Percentiles rank a stretch among this genome's conserved stretches.
These are phyloP conservation scores for Pilaira anomala DNA, from an alignment of 192 early-diverging fungal species.

Conservation along the genomic window DNA sequence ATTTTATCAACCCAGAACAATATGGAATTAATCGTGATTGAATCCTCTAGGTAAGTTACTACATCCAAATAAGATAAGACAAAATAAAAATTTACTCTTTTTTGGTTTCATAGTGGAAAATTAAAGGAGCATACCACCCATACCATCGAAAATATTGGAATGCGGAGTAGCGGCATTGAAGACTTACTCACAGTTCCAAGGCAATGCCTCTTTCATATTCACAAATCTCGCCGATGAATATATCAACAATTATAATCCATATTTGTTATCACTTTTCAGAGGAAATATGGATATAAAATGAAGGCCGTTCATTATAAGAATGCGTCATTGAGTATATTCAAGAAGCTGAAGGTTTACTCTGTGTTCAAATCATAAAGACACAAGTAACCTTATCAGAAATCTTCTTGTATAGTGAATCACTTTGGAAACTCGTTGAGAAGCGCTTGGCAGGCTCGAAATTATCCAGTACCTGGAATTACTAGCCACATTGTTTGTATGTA, in stretches of 20 bases:
- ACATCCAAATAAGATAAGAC: slow-evolving; percentile 10
- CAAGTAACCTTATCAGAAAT: no score
- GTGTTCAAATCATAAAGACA: not conserved
- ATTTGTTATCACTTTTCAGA: no score
- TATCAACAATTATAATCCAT: no score
- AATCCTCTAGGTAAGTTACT: slow-evolving; percentile 10
- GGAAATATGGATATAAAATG: not conserved
- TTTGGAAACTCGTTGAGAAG: no score
- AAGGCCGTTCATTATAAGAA: slow-evolving; percentile 8
- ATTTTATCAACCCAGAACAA: slow-evolving; percentile 14
- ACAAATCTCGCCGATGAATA: no score
- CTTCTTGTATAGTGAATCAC: no score
- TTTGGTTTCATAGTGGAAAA: slow-evolving; percentile 9
- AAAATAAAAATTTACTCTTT: slow-evolving; percentile 9
- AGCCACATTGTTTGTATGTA: no score
- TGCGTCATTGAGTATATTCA: slow-evolving; percentile 4
- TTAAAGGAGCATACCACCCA: slow-evolving; percentile 16
- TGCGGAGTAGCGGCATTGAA: slow-evolving; percentile 4
- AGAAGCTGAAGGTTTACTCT: slow-evolving; percentile 12
- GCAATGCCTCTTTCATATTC: no score
- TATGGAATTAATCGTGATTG: slow-evolving; percentile 12
- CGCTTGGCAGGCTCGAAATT: no score
- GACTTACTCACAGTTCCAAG: no score
- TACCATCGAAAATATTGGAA: slow-evolving; percentile 14
- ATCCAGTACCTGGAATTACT: no score